A percentile compares a stretch with the other conserved stretches of the same genome.
These are phyloP conservation scores for Osmanthus fragrans DNA, from an alignment of 257 asterid genomes.

Conservation along the genomic window DNA sequence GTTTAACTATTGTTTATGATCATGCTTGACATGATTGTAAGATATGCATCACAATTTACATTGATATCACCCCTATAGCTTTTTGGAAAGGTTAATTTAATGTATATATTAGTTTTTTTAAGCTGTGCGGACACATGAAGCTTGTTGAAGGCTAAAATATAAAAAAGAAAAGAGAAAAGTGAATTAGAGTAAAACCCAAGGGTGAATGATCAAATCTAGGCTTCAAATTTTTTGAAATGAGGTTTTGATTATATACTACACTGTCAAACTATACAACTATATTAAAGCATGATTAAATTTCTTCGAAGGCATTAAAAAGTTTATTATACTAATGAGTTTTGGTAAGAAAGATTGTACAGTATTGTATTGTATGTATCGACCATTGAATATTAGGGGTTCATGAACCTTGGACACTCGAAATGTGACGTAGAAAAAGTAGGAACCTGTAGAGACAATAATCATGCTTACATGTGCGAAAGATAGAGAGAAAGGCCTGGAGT, in stretches of 20 bases:
- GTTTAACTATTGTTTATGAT: slow-evolving; percentile 6
- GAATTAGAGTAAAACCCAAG: background rate
- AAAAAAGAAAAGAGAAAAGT: background rate
- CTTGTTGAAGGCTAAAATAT: background rate
- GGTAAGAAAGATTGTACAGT: background rate
- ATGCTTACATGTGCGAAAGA: background rate
- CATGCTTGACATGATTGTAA: slow-evolving; percentile 27
- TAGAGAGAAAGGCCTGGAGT: background rate
- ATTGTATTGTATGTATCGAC: no score
- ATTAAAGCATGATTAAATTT: background rate
- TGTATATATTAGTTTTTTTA: background rate
- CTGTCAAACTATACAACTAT: background rate
- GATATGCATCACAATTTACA: background rate
- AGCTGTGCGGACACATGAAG: background rate
- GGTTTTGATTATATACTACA: slow-evolving; percentile 2
- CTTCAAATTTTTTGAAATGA: background rate
- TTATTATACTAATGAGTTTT: background rate
- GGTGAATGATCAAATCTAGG: background rate
- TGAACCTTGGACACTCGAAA: background rate
- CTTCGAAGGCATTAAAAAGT: background rate
- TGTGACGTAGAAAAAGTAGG: background rate
- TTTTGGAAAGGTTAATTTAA: slow-evolving; percentile 14
- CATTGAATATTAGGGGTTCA: background rate
- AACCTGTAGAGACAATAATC: background rate
- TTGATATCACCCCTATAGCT: slow-evolving; percentile 25